phyloP scores from a whole-genome alignment of 2,329 filamentous ascomycete genomes.

The Rhytidhysteron rufulum region DNA sequence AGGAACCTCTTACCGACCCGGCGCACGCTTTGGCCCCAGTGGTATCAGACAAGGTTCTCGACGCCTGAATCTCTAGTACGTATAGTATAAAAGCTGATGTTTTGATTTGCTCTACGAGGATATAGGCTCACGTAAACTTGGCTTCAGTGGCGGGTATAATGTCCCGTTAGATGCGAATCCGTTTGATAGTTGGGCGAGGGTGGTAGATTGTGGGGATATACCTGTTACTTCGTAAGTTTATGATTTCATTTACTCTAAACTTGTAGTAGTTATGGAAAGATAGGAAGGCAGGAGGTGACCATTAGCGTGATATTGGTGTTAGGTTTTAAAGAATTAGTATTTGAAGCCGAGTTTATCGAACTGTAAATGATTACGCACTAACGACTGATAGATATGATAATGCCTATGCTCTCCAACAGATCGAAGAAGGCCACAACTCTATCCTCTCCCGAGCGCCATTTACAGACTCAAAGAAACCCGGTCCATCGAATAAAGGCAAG shows the following conservation, averaged over 20 bases:
- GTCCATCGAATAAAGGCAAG: conserved; percentile 67
- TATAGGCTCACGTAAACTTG: conserved; percentile 48
- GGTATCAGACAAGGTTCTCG: conserved; percentile 84
- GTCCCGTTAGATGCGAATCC: conserved; percentile 76
- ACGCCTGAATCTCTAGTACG: conserved; percentile 81
- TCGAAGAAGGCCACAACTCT: conserved; percentile 77
- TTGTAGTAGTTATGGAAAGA: too few species aligned
- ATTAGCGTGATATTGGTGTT: too few species aligned
- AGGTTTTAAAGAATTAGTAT: too few species aligned
- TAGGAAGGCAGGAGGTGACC: too few species aligned
- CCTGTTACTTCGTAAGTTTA: conserved; percentile 75
- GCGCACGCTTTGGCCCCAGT: conserved; percentile 78
- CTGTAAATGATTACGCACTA: too few species aligned
- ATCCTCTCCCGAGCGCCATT: conserved; percentile 68
- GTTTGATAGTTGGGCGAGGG: conserved; percentile 75
- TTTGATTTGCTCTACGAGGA: conserved; percentile 18
- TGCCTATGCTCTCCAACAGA: conserved; percentile 74
- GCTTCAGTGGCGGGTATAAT: conserved; percentile 77
- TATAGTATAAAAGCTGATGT: conserved; percentile 39
- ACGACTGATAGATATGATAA: conserved; percentile 81
- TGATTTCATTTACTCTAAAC: too few species aligned
- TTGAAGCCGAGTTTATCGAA: too few species aligned
- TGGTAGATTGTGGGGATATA: conserved; percentile 80
- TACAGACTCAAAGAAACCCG: conserved; percentile 63
- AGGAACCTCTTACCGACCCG: conserved; percentile 78